phyloP scores from a whole-genome alignment of 2,329 filamentous ascomycete species.

The Berkeleyomyces basicola region DNA sequence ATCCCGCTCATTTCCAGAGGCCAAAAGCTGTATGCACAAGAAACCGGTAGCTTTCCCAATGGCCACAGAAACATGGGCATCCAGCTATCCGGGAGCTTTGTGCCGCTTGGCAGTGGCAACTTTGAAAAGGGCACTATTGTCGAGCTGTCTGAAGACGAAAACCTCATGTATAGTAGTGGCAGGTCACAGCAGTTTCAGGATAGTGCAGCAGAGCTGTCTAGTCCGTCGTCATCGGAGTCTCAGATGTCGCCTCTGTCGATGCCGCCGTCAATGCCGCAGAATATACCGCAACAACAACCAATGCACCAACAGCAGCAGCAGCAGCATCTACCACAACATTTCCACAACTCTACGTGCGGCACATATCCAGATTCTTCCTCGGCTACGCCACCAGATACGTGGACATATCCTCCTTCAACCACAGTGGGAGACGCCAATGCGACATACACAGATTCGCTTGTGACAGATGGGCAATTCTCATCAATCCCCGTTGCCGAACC shows the following conservation, averaged over 20 bases:
- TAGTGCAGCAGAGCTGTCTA: conserved; percentile 8
- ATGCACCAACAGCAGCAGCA: conserved; percentile 1
- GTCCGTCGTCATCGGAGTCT: conserved; percentile 10
- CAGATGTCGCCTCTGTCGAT: conserved; percentile 10
- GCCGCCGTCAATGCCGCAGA: background rate
- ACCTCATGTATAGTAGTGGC: conserved; percentile 6
- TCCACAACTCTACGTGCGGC: background rate
- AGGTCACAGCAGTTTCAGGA: conserved; percentile 5
- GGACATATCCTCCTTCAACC: background rate
- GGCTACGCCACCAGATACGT: conserved; percentile 5
- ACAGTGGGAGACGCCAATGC: background rate
- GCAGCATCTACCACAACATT: conserved; percentile 4
- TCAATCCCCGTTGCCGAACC: background rate
- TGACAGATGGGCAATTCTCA: background rate
- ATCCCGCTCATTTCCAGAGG: conserved; percentile 31
- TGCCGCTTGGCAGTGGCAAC: conserved; percentile 1
- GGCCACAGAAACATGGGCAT: background rate
- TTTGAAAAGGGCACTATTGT: background rate
- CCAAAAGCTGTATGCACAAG: conserved; percentile 3
- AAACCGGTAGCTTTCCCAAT: background rate
- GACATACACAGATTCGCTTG: background rate
- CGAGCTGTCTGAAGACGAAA: conserved; percentile 8
- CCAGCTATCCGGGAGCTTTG: background rate
- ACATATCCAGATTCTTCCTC: background rate
- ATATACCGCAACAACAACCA: background rate